A percentile compares a stretch with the other conserved stretches of the same genome.
Evolutionary conservation across 768 basidiomycete species (phyloP).

Genomic region (Multifurca ochricompacta): DNA sequence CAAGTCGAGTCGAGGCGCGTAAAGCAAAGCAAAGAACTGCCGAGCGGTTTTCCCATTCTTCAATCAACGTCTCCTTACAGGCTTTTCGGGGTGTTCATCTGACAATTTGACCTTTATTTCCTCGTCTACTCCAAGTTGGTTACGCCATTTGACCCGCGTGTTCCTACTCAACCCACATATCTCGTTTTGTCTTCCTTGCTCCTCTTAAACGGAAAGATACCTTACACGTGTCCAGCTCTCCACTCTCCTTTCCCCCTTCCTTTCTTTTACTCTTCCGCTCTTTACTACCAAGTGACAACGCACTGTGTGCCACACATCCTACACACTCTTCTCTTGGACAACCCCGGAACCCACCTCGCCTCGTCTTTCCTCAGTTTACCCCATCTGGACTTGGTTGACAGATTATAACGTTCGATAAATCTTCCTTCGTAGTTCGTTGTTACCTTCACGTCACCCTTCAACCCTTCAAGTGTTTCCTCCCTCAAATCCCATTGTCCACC

Average conservation of each 20-base stretch:
- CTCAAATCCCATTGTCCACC: not conserved
- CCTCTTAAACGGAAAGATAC: not conserved
- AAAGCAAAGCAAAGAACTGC: too few relatives aligned
- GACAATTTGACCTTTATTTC: too few relatives aligned
- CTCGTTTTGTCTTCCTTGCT: not conserved
- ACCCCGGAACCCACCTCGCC: not conserved
- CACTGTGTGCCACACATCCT: constrained; percentile 12
- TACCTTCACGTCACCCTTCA: not conserved
- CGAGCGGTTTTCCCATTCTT: too few relatives aligned
- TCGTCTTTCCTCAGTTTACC: not conserved
- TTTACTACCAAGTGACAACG: constrained; percentile 2
- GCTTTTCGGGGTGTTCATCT: too few relatives aligned
- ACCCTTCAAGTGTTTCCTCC: not conserved
- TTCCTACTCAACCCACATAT: not conserved
- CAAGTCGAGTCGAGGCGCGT: not conserved
- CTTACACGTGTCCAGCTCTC: constrained; percentile 9
- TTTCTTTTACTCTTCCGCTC: constrained; percentile 9
- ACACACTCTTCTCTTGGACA: not conserved
- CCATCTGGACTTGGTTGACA: not conserved
- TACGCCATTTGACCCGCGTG: not conserved
- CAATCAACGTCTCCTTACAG: not conserved
- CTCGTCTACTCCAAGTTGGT: not conserved
- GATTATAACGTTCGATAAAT: not conserved
- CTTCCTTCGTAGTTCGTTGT: not conserved
- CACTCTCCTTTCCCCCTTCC: not conserved